Evolutionary conservation across 228 moss, liverwort and hornwort species (phyloP).

Genomic region (Sphagnum magellanicum): DNA sequence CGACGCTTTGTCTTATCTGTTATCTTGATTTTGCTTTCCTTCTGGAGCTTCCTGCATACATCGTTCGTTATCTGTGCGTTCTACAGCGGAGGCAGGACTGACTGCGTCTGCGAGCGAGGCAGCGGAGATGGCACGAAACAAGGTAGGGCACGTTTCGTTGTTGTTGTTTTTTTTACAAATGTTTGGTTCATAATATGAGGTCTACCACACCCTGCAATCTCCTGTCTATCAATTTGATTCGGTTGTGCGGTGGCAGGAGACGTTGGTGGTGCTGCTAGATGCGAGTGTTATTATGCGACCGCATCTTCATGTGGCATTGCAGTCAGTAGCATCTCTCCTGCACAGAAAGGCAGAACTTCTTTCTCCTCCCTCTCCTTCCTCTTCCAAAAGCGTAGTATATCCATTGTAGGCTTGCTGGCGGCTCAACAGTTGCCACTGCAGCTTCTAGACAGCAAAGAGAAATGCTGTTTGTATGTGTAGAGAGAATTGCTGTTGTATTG

Average conservation of each 20-base stretch:
- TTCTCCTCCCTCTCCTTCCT: neutral
- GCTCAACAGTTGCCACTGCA: neutral
- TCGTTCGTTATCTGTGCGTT: no score
- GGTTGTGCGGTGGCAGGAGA: conserved; percentile 43
- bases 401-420: neutral
- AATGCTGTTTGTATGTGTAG: neutral
- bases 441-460: neutral
- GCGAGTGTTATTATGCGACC: conserved; percentile 81
- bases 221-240: no score
- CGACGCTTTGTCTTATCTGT: no score
- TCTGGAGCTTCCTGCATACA: no score
- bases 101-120: no score
- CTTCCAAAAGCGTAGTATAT: neutral
- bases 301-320: conserved; percentile 53
- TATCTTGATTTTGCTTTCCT: no score
- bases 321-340: conserved; percentile 65
- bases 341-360: conserved; percentile 59
- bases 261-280: conserved; percentile 68
- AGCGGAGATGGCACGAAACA: no score
- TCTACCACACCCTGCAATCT: no score
- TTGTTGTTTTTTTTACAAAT: no score
- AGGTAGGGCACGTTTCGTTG: no score
- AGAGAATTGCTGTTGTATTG: neutral
- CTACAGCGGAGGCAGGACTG: no score
- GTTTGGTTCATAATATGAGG: no score